Base-by-base conservation (phyloP, 2,329 filamentous ascomycete genomes). In the Ophiocordyceps sinensis region DNA sequence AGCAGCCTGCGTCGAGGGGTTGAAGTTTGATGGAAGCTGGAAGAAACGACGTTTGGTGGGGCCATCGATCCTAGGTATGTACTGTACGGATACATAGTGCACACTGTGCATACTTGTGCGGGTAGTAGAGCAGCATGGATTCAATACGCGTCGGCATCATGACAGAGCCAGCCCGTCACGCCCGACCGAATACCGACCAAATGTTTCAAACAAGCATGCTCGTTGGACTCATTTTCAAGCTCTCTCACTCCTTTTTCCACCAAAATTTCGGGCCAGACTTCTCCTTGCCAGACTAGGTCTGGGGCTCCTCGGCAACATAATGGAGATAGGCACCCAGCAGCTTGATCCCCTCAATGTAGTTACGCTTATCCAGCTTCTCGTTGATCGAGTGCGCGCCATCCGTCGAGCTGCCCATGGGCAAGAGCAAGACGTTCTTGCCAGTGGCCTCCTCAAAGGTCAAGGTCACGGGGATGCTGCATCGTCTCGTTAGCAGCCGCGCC, bases 321-420 rank as follows among this genome's bases (percentile, higher is more conserved):
- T 96, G 89, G 57, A 98, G 67, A 61, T 98, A 98, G 4, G 89
- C 85, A 38, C 91, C 91, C 43, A 98, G 66, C 47, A 98, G 66
- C 76, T 98, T 98, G 53, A 85, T 95, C 38, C 91, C 91, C 70
- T 98, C 87, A 55, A 98, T 94, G 62, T 98, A 98, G 67, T 98
- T 98, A 58, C 76, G 78, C 74, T 84, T 87, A 63, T 98, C 91
- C 43, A 98, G 71, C 74, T 94, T 95, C 76, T 96, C 91, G 62
- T 98, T 98, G 65, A 95, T 93, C 29, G 86, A 94, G 67, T 98
- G 91, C 8, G 91, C 91, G 35, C 85, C 88, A 60, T 96, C 91
- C 1, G 89, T 98, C 36, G 85, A 93, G 69, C 85, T 94, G 37
- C 91, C 91, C 91, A 98, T 96, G 28, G 91, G 91, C 51, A 98